Percentiles rank a stretch among this genome's conserved stretches.
Evolutionary conservation across 768 basidiomycete species (phyloP).

Genomic region (Saitozyma podzolica): DNA sequence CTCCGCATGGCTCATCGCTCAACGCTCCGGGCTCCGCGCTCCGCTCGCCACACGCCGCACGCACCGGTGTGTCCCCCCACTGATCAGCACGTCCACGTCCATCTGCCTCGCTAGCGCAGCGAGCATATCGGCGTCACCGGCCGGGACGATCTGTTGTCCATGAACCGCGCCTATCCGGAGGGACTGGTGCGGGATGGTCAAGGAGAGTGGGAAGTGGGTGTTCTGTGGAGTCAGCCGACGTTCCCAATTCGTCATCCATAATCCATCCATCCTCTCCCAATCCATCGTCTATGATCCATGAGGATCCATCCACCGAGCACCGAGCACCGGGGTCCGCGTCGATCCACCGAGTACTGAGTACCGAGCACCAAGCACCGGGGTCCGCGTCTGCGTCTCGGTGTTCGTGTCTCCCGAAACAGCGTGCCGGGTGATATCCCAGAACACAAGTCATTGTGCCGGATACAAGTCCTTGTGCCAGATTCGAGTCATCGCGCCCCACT

Average conservation of each 20-base stretch:
- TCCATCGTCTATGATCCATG: too few species aligned
- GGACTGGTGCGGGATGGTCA: constrained; percentile 76
- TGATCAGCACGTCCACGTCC: constrained; percentile 94
- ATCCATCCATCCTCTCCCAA: too few species aligned
- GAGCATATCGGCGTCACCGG: constrained; percentile 88
- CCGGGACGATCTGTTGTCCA: constrained; percentile 89
- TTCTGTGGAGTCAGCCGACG: constrained; percentile 54
- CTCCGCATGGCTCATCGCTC: too few species aligned
- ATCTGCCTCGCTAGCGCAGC: constrained; percentile 86
- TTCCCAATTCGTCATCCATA: too few species aligned
- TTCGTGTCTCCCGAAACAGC: too few species aligned
- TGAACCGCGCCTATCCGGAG: constrained; percentile 90
- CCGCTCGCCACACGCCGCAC: constrained; percentile 33
- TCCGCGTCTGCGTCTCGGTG: too few species aligned
- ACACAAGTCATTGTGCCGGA: too few species aligned
- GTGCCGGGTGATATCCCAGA: too few species aligned
- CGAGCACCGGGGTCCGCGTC: too few species aligned
- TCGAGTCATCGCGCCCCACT: constrained; percentile 22
- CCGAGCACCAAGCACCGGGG: too few species aligned
- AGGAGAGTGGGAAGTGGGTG: constrained; percentile 72
- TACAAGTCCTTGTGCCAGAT: not conserved
- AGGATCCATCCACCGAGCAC: too few species aligned
- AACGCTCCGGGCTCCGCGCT: not conserved
- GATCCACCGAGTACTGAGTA: too few species aligned
- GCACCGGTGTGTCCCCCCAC: constrained; percentile 91